These are phyloP conservation scores for Melastoma candidum DNA, from an alignment of 441 rosid species.

Conservation along the genomic window DNA sequence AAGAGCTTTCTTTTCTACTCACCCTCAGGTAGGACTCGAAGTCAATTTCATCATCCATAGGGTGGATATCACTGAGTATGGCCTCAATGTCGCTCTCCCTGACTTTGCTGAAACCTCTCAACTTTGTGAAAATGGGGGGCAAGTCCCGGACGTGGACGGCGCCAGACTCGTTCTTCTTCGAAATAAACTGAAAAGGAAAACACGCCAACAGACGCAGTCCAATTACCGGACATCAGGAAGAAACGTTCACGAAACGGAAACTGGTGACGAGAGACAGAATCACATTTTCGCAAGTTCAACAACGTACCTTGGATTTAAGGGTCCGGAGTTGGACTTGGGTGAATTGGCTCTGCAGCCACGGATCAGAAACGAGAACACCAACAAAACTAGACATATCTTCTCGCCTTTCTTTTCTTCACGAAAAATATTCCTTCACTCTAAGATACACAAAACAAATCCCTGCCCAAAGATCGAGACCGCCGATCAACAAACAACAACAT, in stretches of 20 bases:
- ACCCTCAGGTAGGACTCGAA: conserved; percentile 89
- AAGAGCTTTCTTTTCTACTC: conserved; percentile 19
- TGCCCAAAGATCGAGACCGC: too few relatives aligned
- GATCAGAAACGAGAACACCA: conserved; percentile 94
- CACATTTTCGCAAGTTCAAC: too few relatives aligned
- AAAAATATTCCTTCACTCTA: too few relatives aligned
- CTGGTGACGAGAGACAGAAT: too few relatives aligned
- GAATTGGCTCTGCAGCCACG: conserved; percentile 97
- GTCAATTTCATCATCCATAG: conserved; percentile 55
- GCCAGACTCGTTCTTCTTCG: conserved; percentile 42
- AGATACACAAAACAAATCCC: too few relatives aligned
- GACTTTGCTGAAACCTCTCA: conserved; percentile 61
- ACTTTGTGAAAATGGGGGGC: conserved; percentile 53
- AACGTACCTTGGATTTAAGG: conserved; percentile 71
- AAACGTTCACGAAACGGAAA: conserved; percentile 1
- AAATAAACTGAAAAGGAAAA: conserved; percentile 38
- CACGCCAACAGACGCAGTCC: not conserved
- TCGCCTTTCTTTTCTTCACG: conserved; percentile 4
- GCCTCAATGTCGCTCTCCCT: conserved; percentile 54
- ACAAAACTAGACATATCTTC: conserved; percentile 69
- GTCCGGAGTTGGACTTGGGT: conserved; percentile 96
- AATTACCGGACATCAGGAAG: not conserved
- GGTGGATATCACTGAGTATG: conserved; percentile 37
- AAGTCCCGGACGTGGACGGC: conserved; percentile 53
- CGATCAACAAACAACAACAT: too few relatives aligned